Evolutionary conservation across 1,284 basidiomycete genomes (phyloP).

Genomic region (Gastroboletus turbinatus): DNA sequence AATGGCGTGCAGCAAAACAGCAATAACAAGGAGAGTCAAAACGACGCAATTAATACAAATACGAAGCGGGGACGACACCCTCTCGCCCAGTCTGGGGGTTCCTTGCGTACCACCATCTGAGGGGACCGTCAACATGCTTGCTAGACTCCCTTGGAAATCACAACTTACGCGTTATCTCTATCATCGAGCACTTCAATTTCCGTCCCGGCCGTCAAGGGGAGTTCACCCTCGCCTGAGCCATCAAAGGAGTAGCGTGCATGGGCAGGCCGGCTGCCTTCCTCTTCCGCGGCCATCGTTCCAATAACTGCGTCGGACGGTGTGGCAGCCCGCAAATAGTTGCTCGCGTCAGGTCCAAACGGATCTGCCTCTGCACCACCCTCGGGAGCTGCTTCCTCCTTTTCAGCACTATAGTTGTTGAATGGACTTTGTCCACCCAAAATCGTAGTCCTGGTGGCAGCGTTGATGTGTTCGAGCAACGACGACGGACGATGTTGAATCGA

Average conservation of each 20-base stretch:
- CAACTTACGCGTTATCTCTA: conserved; percentile 71
- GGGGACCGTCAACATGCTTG: conserved; percentile 1
- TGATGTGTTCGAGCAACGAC: conserved; percentile 82
- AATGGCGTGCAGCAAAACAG: conserved; percentile 30
- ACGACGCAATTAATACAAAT: conserved; percentile 61
- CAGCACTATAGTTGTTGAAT: conserved; percentile 45
- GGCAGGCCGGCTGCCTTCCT: conserved; percentile 69
- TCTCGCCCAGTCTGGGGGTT: conserved; percentile 76
- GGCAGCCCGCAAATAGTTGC: conserved; percentile 72
- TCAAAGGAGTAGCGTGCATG: conserved; percentile 81
- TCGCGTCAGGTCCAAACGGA: conserved; percentile 68
- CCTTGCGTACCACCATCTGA: conserved; percentile 90
- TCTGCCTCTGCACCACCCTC: conserved; percentile 33
- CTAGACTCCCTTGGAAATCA: background rate
- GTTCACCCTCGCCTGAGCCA: conserved; percentile 73
- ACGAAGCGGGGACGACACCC: conserved; percentile 87
- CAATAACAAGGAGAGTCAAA: conserved; percentile 26
- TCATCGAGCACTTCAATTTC: conserved; percentile 79
- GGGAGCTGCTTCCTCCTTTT: conserved; percentile 54
- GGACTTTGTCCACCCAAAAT: conserved; percentile 61
- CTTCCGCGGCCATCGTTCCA: conserved; percentile 54
- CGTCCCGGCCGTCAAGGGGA: conserved; percentile 65
- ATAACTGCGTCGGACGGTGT: conserved; percentile 74
- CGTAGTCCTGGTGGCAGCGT: conserved; percentile 79
- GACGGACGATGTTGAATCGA: conserved; percentile 74